Evolutionary conservation across 805 yeast species (phyloP), one percentile per base, ranked within the genome.

Genomic region (Wickerhamomyces xylosicus): DNA sequence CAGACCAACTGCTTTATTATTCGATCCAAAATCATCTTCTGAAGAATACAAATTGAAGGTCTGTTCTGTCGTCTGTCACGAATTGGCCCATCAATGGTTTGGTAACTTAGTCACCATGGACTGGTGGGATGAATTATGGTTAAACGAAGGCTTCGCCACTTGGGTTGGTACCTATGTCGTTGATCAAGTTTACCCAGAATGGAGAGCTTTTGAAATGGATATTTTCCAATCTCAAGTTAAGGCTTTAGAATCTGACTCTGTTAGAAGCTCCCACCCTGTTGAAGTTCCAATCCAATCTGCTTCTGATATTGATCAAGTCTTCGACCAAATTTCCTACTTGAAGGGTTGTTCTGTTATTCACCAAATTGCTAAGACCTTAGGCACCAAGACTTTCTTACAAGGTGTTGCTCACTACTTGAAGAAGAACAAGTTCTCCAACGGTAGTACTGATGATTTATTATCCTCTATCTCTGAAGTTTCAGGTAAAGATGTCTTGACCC

Each of bases 41-140:
- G 67, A 74, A 46, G 64, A 66, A 41, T 72, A 79, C 52, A 73
- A 75, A 58, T 74, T 74, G 56, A 71, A 85, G 53, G 92, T 84
- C 19, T 82, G 87, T 18, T 87, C 84, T 52, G 92, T 84, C 34
- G 85, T 84, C 36, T 83, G 81, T 63, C 95, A 84, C 63, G 95
- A 84, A 62, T 69, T 84, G 60, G 94, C 94, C 31, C 95, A 84
- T 59, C 95, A 84, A 66, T 84, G 95, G 95, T 84, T 84, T 53
- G 95, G 95, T 55, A 80, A 84, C 58, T 67, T 84, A 58, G 94
- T 84, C 44, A 84, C 95, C 39, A 84, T 84, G 94, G 87, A 83
- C 53, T 84, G 86, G 80, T 84, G 95, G 95, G 85, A 82, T 59
- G 90, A 85, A 45, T 70, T 84, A 48, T 84, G 92, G 90, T 69